Conservation (phyloP, 208 protist species). For the Acanthamoeba culbertsoni region DNA sequence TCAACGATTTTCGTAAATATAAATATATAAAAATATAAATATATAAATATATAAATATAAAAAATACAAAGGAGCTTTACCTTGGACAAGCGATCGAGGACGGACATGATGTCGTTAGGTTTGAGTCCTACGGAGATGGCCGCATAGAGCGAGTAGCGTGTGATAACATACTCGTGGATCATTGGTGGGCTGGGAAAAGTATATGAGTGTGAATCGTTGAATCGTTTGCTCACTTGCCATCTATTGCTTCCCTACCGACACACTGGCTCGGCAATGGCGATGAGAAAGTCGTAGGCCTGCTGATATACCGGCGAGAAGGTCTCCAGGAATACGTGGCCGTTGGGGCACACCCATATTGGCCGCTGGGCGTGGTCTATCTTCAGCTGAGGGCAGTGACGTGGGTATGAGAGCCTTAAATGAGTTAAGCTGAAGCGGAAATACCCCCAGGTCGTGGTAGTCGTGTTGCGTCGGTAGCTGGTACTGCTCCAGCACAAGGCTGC, state of each 20-base stretch:
- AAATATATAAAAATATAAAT: too few species aligned
- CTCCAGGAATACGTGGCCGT: constrained; percentile 87
- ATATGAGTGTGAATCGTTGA: too few species aligned
- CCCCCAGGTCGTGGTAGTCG: constrained; percentile 17
- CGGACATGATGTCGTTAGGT: constrained; percentile 88
- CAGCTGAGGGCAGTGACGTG: neutral
- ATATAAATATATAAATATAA: neutral
- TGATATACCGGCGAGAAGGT: constrained; percentile 84
- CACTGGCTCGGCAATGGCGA: constrained; percentile 94
- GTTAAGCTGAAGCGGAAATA: neutral
- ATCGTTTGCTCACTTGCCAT: too few species aligned
- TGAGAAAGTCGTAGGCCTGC: constrained; percentile 88
- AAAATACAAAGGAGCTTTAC: neutral
- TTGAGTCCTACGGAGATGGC: constrained; percentile 94
- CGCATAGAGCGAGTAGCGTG: constrained; percentile 95
- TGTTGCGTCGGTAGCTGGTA: neutral
- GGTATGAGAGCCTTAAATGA: neutral
- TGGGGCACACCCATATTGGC: constrained; percentile 81
- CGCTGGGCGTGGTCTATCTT: constrained; percentile 66
- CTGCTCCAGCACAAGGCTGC: neutral
- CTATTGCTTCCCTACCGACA: too few species aligned
- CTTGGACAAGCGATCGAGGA: constrained; percentile 89
- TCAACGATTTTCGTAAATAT: too few species aligned
- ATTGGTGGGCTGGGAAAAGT: constrained; percentile 89
- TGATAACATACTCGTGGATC: constrained; percentile 98